Percentiles rank a stretch among this genome's conserved stretches.
Evolutionary conservation across 345 rosid genomes (phyloP).

Genomic region (Eucalyptus paniculata): DNA sequence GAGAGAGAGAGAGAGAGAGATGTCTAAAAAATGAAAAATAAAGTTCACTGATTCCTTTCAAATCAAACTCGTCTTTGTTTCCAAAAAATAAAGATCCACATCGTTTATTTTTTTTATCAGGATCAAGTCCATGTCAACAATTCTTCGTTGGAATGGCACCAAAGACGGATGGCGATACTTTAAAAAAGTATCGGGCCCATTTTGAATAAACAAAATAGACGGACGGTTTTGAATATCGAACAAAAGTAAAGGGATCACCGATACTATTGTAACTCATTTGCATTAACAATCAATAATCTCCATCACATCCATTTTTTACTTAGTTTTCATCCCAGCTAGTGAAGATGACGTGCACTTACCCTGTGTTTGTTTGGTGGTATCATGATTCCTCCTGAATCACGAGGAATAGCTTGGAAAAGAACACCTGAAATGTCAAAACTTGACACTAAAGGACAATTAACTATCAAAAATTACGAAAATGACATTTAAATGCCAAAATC

Average conservation of each 20-base stretch:
- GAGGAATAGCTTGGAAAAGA: not conserved
- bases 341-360: not conserved
- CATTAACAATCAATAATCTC: not conserved
- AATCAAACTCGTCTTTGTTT: not conserved
- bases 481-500: accelerated
- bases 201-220: not conserved
- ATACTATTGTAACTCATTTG: not conserved
- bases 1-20: not conserved
- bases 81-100: not conserved
- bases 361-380: not conserved
- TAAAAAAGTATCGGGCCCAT: not conserved
- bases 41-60: not conserved
- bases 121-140: not conserved
- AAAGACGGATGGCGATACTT: not conserved
- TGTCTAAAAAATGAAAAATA: not conserved
- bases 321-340: not conserved
- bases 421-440: accelerated
- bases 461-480: no score
- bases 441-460: accelerated
- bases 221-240: not conserved
- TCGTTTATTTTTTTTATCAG: not conserved
- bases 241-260: not conserved
- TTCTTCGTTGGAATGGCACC: not conserved
- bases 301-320: not conserved
- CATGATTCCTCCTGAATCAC: not conserved